Evolutionary conservation across 306 rosid genomes (phyloP).

Genomic region (Heteromeles arbutifolia): DNA sequence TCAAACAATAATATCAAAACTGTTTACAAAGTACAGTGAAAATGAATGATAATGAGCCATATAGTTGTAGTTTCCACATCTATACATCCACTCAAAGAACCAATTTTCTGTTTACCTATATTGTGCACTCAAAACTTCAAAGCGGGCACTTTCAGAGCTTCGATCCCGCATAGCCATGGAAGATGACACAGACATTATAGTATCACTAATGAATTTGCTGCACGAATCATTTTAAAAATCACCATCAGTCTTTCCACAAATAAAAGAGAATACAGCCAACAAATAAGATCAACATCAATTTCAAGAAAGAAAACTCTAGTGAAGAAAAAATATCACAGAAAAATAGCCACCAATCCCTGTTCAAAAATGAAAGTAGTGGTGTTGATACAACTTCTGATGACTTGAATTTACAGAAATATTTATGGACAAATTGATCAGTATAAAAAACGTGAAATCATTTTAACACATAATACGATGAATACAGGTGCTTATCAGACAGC

Average conservation of each 20-base stretch:
- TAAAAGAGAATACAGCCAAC: background rate
- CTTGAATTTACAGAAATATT: background rate
- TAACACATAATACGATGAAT: background rate
- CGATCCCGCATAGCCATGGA: slow-evolving; percentile 87
- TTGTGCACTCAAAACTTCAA: slow-evolving; percentile 70
- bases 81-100: background rate
- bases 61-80: background rate
- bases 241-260: slow-evolving; percentile 1
- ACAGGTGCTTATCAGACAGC: background rate
- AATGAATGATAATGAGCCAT: background rate
- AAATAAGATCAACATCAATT: background rate
- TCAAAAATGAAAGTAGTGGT: background rate
- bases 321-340: background rate
- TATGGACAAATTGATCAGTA: background rate
- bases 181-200: slow-evolving; percentile 70
- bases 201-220: slow-evolving; percentile 92
- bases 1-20: background rate
- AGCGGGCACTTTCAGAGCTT: slow-evolving; percentile 76
- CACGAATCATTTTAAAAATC: slow-evolving; percentile 15
- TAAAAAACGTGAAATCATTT: background rate
- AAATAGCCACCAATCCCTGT: background rate
- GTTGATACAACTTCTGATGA: background rate
- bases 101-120: slow-evolving; percentile 44
- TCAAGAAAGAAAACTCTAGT: background rate
- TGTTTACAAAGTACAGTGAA: background rate